These are phyloP conservation scores for Acer campestre DNA, from an alignment of 345 rosid genomes.

Conservation along the genomic window DNA sequence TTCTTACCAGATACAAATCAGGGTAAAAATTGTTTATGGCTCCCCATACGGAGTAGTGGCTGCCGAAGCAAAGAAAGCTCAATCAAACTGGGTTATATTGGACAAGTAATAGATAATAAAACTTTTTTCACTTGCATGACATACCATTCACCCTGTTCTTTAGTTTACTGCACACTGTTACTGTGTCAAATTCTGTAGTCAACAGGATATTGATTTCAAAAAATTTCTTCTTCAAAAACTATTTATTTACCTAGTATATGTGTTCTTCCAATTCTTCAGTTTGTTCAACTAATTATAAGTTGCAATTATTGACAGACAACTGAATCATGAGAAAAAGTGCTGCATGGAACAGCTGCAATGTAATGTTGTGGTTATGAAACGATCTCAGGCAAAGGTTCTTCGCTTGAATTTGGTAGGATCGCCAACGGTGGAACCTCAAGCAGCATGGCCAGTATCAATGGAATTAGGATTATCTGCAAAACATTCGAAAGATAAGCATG, in stretches of 20 bases:
- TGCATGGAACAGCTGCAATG: constrained; percentile 90
- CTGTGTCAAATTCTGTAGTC: not conserved
- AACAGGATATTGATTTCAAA: not conserved
- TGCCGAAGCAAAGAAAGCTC: constrained; percentile 73
- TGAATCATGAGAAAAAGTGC: constrained; percentile 76
- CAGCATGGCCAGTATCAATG: constrained; percentile 34
- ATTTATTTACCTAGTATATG: constrained; percentile 3
- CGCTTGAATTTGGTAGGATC: constrained; percentile 85
- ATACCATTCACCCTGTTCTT: constrained; percentile 5
- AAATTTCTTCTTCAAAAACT: not conserved
- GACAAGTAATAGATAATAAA: constrained; percentile 63
- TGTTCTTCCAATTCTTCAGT: not conserved
- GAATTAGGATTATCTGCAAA: constrained; percentile 39
- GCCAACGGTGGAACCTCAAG: constrained; percentile 52
- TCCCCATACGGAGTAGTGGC: constrained; percentile 81
- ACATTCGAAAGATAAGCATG: constrained; percentile 36
- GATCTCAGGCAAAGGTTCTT: constrained; percentile 83
- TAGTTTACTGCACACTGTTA: constrained; percentile 1
- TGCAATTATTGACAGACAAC: constrained; percentile 47
- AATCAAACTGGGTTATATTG: constrained; percentile 89
- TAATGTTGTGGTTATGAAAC: constrained; percentile 88
- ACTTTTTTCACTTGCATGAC: constrained; percentile 24
- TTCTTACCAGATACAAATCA: constrained; percentile 72
- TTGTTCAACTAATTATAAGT: constrained; percentile 15
- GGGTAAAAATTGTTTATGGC: constrained; percentile 76